Base-by-base conservation (phyloP, 495 filamentous ascomycete genomes). In the Parathielavia hyrcaniae region DNA sequence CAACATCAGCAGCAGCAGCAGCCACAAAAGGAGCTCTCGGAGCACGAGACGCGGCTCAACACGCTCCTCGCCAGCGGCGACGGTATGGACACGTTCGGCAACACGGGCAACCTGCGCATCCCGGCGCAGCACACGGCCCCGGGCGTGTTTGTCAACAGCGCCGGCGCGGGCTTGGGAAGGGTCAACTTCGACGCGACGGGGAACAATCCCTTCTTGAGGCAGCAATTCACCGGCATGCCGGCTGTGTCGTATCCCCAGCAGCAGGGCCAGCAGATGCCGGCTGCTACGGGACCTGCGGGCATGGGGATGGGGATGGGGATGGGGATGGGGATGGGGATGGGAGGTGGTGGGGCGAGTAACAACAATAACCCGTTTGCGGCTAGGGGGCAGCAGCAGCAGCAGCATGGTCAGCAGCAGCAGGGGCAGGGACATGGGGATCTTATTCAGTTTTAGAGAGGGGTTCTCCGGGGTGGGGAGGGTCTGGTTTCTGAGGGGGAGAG, bases 71-170 rank as follows among this genome's bases (percentile, higher is more conserved):
- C 88, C 9, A 78, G 78, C 22, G 91, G 93, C 56, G 95, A 97
- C 45, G 93, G 93, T 22, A 86, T 90, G 75, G 93, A 99, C 69
- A 97, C 95, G 1, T 99, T 96, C 69, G 93, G 93, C 52, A 99
- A 99, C 67, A 87, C 87, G 40, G 93, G 93, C 54, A 86, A 97
- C 53, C 79, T 96, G 34, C 90, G 93, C 71, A 95, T 99, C 62
- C 95, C 93, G 2, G 84, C 93, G 36, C 93, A 99, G 71, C 93
- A 99, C 72, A 99, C 93, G 0, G 91, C 93, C 1, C 95, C 95
- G 4, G 93, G 93, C 32, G 95, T 88, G 2, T 99, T 97, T 66
- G 87, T 99, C 73, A 99, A 97, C 73, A 92, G 87, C 60, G 89
- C 93, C 5, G 92, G 92, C 53, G 80, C 85, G 44, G 88, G 88